A percentile compares a stretch with the other conserved stretches of the same genome.
These are phyloP conservation scores for Ogataea kodamae DNA, from an alignment of 805 yeast species.

Conservation along the genomic window DNA sequence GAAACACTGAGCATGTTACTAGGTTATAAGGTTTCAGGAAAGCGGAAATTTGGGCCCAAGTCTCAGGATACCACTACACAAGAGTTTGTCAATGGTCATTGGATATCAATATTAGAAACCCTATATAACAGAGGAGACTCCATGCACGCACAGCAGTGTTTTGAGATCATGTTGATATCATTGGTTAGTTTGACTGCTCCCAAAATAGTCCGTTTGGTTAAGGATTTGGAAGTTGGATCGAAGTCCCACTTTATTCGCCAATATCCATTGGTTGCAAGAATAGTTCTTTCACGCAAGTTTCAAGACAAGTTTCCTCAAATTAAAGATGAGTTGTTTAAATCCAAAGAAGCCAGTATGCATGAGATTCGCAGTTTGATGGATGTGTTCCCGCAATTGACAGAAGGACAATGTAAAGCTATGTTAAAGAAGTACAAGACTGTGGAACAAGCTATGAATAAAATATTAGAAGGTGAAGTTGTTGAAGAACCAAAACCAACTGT, in stretches of 20 bases:
- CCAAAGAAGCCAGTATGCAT: constrained; percentile 27
- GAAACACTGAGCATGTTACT: constrained; percentile 43
- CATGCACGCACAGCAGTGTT: constrained; percentile 42
- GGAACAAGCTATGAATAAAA: constrained; percentile 52
- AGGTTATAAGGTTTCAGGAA: constrained; percentile 33
- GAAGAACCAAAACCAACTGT: constrained; percentile 28
- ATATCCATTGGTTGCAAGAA: constrained; percentile 54
- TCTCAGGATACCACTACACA: constrained; percentile 6
- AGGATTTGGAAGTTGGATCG: constrained; percentile 42
- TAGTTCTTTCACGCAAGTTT: constrained; percentile 48
- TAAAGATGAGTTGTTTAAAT: constrained; percentile 43
- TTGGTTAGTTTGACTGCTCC: constrained; percentile 45
- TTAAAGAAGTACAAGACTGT: constrained; percentile 48
- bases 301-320: constrained; percentile 48
- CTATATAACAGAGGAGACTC: constrained; percentile 57
- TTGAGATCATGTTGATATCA: constrained; percentile 50
- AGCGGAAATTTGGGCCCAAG: constrained; percentile 1
- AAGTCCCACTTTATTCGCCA: constrained; percentile 38
- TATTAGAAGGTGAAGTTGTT: constrained; percentile 61
- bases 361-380: constrained; percentile 45
- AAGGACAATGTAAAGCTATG: constrained; percentile 45
- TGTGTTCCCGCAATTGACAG: constrained; percentile 62
- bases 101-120: constrained; percentile 60
- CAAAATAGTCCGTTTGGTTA: constrained; percentile 40
- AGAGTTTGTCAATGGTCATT: constrained; percentile 46